Evolutionary conservation across 2,329 filamentous ascomycete genomes (phyloP).

Genomic region (Penicillium sp.): DNA sequence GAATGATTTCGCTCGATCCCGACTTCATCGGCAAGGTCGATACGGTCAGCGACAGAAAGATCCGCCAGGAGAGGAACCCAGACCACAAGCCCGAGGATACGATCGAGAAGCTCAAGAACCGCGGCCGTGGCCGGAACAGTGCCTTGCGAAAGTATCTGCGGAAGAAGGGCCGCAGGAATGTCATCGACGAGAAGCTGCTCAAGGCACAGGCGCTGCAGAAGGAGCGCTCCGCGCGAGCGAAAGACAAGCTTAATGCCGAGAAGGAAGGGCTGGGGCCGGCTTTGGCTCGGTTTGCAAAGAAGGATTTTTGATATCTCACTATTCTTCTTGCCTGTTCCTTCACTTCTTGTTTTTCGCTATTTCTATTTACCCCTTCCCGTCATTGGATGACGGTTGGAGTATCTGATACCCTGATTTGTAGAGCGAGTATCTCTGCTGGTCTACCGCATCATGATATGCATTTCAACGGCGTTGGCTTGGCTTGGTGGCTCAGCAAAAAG

Average conservation of each 20-base stretch:
- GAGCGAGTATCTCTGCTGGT: conserved; percentile 12
- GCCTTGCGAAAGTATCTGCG: conserved; percentile 84
- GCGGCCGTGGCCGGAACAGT: conserved; percentile 86
- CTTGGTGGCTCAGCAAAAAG: conserved; percentile 6
- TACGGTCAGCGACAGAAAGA: conserved; percentile 76
- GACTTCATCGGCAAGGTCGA: conserved; percentile 91
- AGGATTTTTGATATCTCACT: conserved; percentile 45
- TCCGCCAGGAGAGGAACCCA: conserved; percentile 76
- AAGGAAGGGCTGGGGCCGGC: conserved; percentile 82
- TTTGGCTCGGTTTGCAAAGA: conserved; percentile 81
- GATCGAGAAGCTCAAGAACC: conserved; percentile 69
- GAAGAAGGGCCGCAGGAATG: conserved; percentile 90
- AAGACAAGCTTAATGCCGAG: conserved; percentile 69
- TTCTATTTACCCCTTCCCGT: conserved; percentile 4
- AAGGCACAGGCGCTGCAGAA: conserved; percentile 82
- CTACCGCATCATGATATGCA: conserved; percentile 20
- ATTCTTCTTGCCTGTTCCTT: neutral
- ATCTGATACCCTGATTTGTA: conserved; percentile 18
- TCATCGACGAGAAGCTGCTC: conserved; percentile 93
- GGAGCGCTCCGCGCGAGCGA: conserved; percentile 69
- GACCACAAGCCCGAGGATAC: conserved; percentile 70
- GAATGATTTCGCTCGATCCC: conserved; percentile 95
- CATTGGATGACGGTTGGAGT: conserved; percentile 3
- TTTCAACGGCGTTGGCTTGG: conserved; percentile 17
- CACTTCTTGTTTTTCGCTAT: neutral